These are phyloP conservation scores for Krasilnikovozyma curviuscula DNA, from an alignment of 768 basidiomycete genomes.

Conservation along the genomic window DNA sequence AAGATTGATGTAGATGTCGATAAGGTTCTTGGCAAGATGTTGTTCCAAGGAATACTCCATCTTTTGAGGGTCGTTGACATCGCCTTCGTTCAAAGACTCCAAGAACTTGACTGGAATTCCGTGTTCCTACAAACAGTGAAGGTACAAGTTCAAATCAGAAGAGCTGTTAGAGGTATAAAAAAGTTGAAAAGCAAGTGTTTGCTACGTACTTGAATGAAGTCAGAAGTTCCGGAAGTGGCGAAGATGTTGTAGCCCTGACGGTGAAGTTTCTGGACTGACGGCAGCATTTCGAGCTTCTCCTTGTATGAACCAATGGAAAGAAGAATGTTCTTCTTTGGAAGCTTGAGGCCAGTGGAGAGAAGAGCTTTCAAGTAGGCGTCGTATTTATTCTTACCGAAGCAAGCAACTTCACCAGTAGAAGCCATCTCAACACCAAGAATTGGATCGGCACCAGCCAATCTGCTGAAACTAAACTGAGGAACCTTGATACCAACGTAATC, in stretches of 20 bases:
- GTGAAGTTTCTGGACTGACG: constrained; percentile 85
- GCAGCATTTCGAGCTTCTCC: constrained; percentile 90
- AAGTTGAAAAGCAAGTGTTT: no score
- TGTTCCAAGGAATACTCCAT: constrained; percentile 94
- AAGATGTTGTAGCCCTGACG: constrained; percentile 88
- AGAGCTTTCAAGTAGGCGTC: constrained; percentile 96
- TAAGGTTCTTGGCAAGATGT: constrained; percentile 78
- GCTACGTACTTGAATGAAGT: constrained; percentile 55
- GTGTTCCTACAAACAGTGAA: constrained; percentile 42
- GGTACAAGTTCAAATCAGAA: not conserved
- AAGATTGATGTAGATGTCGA: constrained; percentile 98
- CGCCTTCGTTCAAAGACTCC: constrained; percentile 51
- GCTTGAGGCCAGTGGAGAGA: constrained; percentile 84
- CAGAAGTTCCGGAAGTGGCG: constrained; percentile 88
- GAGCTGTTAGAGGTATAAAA: no score
- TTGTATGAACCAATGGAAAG: constrained; percentile 92
- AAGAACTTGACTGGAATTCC: constrained; percentile 95
- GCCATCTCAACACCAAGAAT: constrained; percentile 99
- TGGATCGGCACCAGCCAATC: constrained; percentile 89
- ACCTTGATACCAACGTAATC: constrained; percentile 99
- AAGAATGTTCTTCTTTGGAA: constrained; percentile 91
- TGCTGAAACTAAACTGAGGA: constrained; percentile 97
- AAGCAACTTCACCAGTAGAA: constrained; percentile 96
- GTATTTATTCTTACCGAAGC: constrained; percentile 92
- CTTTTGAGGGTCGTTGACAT: constrained; percentile 56